A percentile compares a stretch with the other conserved stretches of the same genome.
These are phyloP conservation scores for Salix exigua DNA, from an alignment of 345 rosid species.

Conservation along the genomic window DNA sequence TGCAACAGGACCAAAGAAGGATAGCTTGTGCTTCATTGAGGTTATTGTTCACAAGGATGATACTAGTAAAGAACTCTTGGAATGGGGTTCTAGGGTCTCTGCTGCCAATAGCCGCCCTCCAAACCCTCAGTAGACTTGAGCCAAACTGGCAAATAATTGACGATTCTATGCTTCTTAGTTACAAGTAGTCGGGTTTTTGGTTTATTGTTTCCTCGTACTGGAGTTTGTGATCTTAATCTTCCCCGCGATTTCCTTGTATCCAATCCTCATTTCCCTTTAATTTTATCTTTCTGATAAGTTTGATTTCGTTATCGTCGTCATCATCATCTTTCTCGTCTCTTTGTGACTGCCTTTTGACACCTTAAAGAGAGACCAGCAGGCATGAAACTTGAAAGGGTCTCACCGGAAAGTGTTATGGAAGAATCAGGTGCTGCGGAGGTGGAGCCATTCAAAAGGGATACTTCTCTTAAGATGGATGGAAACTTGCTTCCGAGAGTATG, in stretches of 20 bases:
- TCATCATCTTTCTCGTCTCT: background rate
- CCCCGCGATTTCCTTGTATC: background rate
- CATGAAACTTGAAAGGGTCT: background rate
- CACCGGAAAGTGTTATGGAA: background rate
- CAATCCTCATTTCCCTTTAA: background rate
- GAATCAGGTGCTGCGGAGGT: background rate
- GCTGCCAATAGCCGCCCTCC: conserved; percentile 81
- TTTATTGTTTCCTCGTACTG: background rate
- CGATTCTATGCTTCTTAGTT: background rate
- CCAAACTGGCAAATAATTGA: no score
- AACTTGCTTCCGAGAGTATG: background rate
- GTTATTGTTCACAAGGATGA: conserved; percentile 75
- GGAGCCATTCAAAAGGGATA: background rate
- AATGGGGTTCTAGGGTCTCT: conserved; percentile 77
- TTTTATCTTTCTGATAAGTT: background rate
- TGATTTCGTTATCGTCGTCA: background rate
- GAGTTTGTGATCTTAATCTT: background rate
- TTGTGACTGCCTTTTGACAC: background rate
- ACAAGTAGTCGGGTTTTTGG: no score
- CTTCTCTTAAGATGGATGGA: background rate
- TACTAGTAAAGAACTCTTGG: conserved; percentile 77
- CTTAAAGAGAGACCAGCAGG: background rate
- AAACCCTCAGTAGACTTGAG: conserved; percentile 45
- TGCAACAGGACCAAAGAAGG: conserved; percentile 55
- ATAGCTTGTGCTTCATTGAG: conserved; percentile 72